phyloP scores from a whole-genome alignment of 768 basidiomycete species.

The Dictyophora rubrovolvata region DNA sequence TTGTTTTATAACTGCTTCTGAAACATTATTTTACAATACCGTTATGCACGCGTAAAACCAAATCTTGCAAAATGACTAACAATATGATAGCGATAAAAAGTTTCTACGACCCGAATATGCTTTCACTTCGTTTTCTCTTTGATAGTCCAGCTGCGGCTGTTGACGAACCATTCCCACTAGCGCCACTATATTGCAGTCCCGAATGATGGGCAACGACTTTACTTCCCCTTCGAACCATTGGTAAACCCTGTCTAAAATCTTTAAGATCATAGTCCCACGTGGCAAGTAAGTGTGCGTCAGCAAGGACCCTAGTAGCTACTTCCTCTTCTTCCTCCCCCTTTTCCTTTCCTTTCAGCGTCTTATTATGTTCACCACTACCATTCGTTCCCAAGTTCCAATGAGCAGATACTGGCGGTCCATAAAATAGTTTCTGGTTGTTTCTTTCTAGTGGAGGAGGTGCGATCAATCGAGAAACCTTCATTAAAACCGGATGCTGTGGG shows the following conservation, averaged over 20 bases:
- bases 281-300: slow-evolving; percentile 43
- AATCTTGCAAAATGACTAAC: neutral
- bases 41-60: neutral
- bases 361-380: slow-evolving; percentile 22
- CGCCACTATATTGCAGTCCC: no score
- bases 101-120: neutral
- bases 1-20: no score
- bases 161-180: neutral
- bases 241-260: slow-evolving; percentile 28
- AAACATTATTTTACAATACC: neutral
- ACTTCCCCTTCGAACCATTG: slow-evolving; percentile 21
- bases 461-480: slow-evolving; percentile 50
- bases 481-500: slow-evolving; percentile 40
- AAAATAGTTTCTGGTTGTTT: slow-evolving; percentile 35
- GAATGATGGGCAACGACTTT: neutral
- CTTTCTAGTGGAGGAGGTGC: slow-evolving; percentile 59
- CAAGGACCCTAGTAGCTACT: slow-evolving; percentile 27
- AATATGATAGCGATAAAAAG: neutral
- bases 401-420: slow-evolving; percentile 21
- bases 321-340: slow-evolving; percentile 22
- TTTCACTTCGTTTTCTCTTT: neutral
- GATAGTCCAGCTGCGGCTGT: neutral
- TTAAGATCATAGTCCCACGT: slow-evolving; percentile 50
- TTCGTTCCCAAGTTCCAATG: slow-evolving; percentile 20
- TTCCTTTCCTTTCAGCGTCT: slow-evolving; percentile 18